Conservation (phyloP, 805 yeast genomes). For the Clavispora asparagi region DNA sequence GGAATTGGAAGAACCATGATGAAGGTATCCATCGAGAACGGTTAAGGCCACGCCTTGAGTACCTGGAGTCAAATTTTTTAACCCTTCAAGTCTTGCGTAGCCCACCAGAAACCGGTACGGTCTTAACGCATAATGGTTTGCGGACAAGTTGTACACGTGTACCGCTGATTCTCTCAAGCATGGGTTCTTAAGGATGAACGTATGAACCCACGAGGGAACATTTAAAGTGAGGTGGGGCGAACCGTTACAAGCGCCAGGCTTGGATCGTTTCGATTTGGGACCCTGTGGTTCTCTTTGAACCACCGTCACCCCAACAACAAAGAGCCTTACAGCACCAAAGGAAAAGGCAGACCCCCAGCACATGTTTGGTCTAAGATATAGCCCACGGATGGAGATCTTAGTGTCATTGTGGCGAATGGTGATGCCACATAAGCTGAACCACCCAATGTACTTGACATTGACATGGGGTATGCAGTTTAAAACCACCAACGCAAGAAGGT, state of each 20-base stretch:
- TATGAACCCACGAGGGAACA: slow-evolving; percentile 5
- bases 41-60: slow-evolving; percentile 3
- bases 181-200: slow-evolving; percentile 3
- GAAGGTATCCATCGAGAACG: slow-evolving; percentile 9
- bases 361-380: slow-evolving; percentile 6
- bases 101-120: slow-evolving; percentile 11
- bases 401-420: slow-evolving; percentile 4
- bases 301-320: slow-evolving; percentile 6
- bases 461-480: slow-evolving; percentile 11
- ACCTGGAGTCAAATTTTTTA: slow-evolving; percentile 1
- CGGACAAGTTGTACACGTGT: slow-evolving; percentile 9
- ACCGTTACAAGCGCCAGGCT: not conserved
- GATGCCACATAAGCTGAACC: slow-evolving; percentile 12
- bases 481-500: not conserved
- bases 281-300: slow-evolving; percentile 1
- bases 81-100: slow-evolving; percentile 10
- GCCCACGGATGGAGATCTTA: slow-evolving; percentile 3
- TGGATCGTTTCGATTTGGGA: not conserved
- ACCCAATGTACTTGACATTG: slow-evolving; percentile 11
- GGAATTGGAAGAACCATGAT: not conserved
- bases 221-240: not conserved
- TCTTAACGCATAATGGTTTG: slow-evolving; percentile 9
- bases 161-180: slow-evolving; percentile 13
- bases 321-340: slow-evolving; percentile 8
- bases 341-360: slow-evolving; percentile 9